Conservation (phyloP, 2,329 filamentous ascomycete species). For the Acephala macrosclerotiorum region DNA sequence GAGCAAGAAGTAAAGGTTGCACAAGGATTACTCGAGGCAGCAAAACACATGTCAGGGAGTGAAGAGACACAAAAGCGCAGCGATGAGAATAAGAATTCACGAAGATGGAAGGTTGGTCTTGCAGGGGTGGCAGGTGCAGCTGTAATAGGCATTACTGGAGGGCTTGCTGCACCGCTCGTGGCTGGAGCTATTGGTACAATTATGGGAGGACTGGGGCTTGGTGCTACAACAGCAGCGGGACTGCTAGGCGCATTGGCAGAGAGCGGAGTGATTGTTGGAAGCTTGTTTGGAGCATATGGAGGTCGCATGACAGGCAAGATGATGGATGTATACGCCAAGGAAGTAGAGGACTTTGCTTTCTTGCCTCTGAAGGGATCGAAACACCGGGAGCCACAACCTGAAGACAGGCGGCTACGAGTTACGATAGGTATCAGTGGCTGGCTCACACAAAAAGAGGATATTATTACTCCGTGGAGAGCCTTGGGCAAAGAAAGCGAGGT, state of each 20-base stretch:
- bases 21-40: constrained; percentile 75
- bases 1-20: constrained; percentile 80
- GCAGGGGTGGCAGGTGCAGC: constrained; percentile 89
- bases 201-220: constrained; percentile 79
- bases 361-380: constrained; percentile 70
- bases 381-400: constrained; percentile 54
- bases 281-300: constrained; percentile 91
- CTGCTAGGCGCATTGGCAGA: constrained; percentile 83
- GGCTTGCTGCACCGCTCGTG: constrained; percentile 78
- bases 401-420: constrained; percentile 77
- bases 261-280: constrained; percentile 80
- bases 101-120: constrained; percentile 90
- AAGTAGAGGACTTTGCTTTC: constrained; percentile 90
- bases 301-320: constrained; percentile 83
- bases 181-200: constrained; percentile 81
- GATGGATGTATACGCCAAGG: constrained; percentile 86
- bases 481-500: constrained; percentile 77
- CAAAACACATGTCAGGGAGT: constrained; percentile 72
- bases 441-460: constrained; percentile 74
- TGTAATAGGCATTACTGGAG: constrained; percentile 75
- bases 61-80: constrained; percentile 77
- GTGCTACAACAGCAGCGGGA: constrained; percentile 75
- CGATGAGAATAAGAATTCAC: constrained; percentile 71
- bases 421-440: constrained; percentile 86
- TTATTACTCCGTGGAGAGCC: constrained; percentile 80